Percentiles rank a stretch among this genome's conserved stretches.
These are phyloP conservation scores for Pythium periplocum DNA, from an alignment of 352 stramenopile genomes.

Conservation along the genomic window DNA sequence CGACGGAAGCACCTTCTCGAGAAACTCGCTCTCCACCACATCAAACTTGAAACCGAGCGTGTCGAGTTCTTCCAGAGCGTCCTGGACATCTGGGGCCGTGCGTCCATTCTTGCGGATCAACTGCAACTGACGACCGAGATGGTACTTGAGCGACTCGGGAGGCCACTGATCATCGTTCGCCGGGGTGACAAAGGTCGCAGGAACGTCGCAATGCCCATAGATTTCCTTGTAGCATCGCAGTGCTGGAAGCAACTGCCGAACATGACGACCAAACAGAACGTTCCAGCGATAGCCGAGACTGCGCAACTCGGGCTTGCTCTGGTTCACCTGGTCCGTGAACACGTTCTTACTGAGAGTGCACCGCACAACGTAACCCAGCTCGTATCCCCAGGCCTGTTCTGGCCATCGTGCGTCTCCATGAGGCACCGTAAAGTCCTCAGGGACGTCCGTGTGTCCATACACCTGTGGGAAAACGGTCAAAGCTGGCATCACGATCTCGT, in stretches of 20 bases:
- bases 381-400: slow-evolving; percentile 22
- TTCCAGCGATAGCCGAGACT: slow-evolving; percentile 51
- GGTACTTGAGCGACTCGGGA: slow-evolving; percentile 64
- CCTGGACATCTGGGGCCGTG: slow-evolving; percentile 27
- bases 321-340: slow-evolving; percentile 35
- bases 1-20: slow-evolving; percentile 36
- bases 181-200: slow-evolving; percentile 64
- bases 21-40: slow-evolving; percentile 52
- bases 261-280: slow-evolving; percentile 33
- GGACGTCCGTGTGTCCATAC: slow-evolving; percentile 33
- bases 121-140: slow-evolving; percentile 82
- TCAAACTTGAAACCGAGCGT: slow-evolving; percentile 65
- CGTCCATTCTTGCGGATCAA: slow-evolving; percentile 47
- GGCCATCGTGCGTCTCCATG: slow-evolving; percentile 38
- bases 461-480: slow-evolving; percentile 29
- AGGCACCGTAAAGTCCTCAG: slow-evolving; percentile 50
- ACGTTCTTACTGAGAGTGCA: slow-evolving; percentile 34
- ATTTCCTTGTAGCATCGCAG: slow-evolving; percentile 46
- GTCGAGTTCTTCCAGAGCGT: slow-evolving; percentile 56
- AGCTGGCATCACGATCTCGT: slow-evolving; percentile 28
- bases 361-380: slow-evolving; percentile 54
- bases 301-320: slow-evolving; percentile 15
- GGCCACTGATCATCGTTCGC: slow-evolving; percentile 53
- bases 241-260: slow-evolving; percentile 14
- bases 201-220: slow-evolving; percentile 73